Evolutionary conservation across 768 basidiomycete species (phyloP).

Genomic region (Paxillus involutus): DNA sequence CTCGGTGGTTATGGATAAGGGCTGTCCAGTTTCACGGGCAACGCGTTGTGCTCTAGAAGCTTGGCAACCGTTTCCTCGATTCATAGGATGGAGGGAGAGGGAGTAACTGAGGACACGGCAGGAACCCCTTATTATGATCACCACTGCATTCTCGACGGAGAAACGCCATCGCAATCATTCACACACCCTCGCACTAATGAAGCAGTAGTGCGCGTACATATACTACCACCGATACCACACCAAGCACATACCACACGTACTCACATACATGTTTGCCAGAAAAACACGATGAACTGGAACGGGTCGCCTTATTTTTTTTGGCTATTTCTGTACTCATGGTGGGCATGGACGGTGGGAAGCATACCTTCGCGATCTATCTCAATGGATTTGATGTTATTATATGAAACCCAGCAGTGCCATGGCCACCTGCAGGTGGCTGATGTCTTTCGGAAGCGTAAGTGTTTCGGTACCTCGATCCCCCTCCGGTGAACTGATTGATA

Average conservation of each 20-base stretch:
- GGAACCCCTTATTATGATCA: background rate
- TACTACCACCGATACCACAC: background rate
- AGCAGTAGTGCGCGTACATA: too few relatives aligned
- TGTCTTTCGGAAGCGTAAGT: background rate
- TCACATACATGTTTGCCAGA: background rate
- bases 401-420: background rate
- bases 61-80: conserved; percentile 2
- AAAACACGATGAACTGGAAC: background rate
- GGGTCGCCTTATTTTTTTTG: background rate
- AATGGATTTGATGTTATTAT: too few relatives aligned
- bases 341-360: background rate
- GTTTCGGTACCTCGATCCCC: background rate
- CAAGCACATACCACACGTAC: background rate
- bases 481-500: background rate
- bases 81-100: background rate
- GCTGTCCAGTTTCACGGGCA: background rate
- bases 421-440: background rate
- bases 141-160: background rate
- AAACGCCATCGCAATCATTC: background rate
- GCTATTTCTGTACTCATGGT: background rate
- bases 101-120: background rate
- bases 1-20: conserved; percentile 4
- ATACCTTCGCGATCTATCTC: too few relatives aligned
- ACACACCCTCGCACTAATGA: background rate
- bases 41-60: conserved; percentile 14